Conservation (phyloP, 768 basidiomycete species). For the Amanita rubescens region DNA sequence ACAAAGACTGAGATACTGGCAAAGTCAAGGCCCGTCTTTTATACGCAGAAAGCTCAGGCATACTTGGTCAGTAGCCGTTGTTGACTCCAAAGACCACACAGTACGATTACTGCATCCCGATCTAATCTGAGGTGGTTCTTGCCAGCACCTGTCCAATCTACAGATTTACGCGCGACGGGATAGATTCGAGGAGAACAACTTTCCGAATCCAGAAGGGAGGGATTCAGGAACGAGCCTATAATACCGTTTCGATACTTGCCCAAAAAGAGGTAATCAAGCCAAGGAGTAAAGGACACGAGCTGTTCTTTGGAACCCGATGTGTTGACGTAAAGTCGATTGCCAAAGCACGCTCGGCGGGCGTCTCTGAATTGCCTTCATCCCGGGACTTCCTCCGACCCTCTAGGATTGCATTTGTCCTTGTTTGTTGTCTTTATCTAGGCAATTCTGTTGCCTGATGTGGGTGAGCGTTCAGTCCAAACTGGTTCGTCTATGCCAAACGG, state of each 20-base stretch:
- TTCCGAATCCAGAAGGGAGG: neutral
- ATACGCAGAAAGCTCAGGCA: conserved; percentile 3
- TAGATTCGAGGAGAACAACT: neutral
- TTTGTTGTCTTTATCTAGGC: neutral
- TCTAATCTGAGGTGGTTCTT: conserved; percentile 4
- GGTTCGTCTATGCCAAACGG: neutral
- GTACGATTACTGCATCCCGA: conserved; percentile 6
- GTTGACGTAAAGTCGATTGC: conserved; percentile 6
- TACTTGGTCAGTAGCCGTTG: conserved; percentile 1
- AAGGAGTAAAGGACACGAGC: conserved; percentile 3
- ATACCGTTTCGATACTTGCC: neutral
- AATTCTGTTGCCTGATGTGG: neutral
- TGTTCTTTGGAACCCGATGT: neutral
- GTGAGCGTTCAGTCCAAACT: neutral
- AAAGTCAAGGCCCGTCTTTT: conserved; percentile 7
- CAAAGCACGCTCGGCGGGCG: neutral
- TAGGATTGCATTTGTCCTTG: neutral
- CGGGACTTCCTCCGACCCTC: neutral
- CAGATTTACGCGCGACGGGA: neutral
- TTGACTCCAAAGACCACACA: neutral
- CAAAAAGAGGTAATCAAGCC: neutral
- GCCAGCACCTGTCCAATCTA: conserved; percentile 2
- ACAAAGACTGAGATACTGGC: conserved; percentile 9
- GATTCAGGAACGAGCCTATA: neutral
- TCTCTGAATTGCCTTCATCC: conserved; percentile 1